These are phyloP conservation scores for Fusarium foetens DNA, from an alignment of 2,329 filamentous ascomycete genomes.

Conservation along the genomic window DNA sequence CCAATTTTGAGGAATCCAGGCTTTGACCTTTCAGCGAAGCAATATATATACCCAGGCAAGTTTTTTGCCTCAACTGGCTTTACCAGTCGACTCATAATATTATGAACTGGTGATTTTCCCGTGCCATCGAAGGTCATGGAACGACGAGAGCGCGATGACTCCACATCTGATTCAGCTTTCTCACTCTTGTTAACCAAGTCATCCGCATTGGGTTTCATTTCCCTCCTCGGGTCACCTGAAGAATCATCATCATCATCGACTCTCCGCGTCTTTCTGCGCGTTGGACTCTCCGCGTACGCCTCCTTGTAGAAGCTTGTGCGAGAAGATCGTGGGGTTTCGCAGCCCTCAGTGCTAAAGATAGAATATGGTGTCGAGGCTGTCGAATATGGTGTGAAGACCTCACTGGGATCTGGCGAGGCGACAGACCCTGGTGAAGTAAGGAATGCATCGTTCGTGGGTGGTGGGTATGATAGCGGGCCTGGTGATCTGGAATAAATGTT, in stretches of 20 bases:
- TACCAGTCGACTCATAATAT: neutral
- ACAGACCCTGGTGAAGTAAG: conserved; percentile 5
- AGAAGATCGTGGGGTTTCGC: neutral
- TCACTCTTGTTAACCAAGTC: neutral
- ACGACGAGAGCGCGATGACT: neutral
- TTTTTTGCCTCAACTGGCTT: accelerated
- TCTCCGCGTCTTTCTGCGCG: neutral
- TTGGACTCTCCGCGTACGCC: conserved; percentile 2
- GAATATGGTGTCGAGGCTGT: conserved; percentile 18
- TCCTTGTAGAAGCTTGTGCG: neutral
- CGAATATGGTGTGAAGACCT: conserved; percentile 16
- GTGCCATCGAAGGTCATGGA: neutral
- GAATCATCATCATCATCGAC: neutral
- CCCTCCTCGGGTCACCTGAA: neutral
- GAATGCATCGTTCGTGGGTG: neutral
- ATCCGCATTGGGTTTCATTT: neutral
- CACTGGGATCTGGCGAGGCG: conserved; percentile 7
- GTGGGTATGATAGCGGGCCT: neutral
- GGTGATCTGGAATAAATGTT: neutral
- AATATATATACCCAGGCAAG: conserved; percentile 10
- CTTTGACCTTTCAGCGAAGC: conserved; percentile 5
- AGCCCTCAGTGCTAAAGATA: neutral
- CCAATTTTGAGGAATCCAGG: conserved; percentile 25
- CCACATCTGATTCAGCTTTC: neutral
- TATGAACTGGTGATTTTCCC: neutral